Percentiles rank a stretch among this genome's conserved stretches.
These are phyloP conservation scores for Dillenia suffruticosa DNA, from an alignment of 164 flowering plant species.

Conservation along the genomic window DNA sequence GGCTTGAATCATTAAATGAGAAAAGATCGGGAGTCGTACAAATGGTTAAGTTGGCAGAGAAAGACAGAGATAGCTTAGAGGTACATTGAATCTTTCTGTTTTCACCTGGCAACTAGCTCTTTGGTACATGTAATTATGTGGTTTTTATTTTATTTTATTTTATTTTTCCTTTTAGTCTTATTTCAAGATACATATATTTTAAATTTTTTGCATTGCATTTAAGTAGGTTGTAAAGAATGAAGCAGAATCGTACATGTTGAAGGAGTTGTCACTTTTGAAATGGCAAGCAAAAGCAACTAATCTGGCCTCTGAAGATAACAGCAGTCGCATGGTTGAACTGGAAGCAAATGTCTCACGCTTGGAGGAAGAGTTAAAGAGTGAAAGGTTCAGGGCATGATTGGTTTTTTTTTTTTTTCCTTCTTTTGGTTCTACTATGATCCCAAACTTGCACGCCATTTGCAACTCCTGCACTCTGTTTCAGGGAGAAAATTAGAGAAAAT, in stretches of 20 bases:
- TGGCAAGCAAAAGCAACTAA: constrained; percentile 92
- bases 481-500: constrained; percentile 68
- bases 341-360: constrained; percentile 49
- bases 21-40: constrained; percentile 91
- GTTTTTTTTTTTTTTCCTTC: background rate
- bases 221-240: constrained; percentile 82
- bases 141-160: background rate
- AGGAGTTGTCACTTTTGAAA: constrained; percentile 76
- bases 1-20: constrained; percentile 85
- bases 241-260: constrained; percentile 93
- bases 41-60: constrained; percentile 96
- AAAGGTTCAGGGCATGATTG: constrained; percentile 39
- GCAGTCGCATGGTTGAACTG: constrained; percentile 37
- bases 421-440: background rate
- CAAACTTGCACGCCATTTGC: background rate
- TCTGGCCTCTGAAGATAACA: constrained; percentile 68
- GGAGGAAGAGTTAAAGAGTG: constrained; percentile 65
- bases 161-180: background rate
- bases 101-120: background rate
- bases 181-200: background rate
- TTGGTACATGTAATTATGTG: background rate
- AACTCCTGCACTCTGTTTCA: constrained; percentile 13
- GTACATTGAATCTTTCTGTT: constrained; percentile 25
- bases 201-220: too few relatives aligned
- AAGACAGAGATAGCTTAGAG: constrained; percentile 92